Evolutionary conservation across 768 basidiomycete genomes (phyloP).

Genomic region (Thelephora aurantiotincta): DNA sequence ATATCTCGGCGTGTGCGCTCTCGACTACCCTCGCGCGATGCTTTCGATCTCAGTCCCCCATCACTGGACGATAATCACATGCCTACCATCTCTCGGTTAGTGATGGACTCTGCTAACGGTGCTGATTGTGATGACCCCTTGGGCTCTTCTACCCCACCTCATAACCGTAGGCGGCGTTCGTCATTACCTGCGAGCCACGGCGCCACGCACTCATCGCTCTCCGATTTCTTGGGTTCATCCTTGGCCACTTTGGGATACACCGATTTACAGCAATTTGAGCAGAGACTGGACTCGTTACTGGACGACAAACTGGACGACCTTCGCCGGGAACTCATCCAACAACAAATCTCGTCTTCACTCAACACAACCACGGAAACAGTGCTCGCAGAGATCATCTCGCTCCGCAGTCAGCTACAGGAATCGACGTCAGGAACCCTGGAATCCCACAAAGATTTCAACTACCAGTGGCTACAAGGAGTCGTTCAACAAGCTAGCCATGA

Average conservation of each 20-base stretch:
- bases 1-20: slow-evolving; percentile 71
- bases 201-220: slow-evolving; percentile 28
- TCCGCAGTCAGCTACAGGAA: slow-evolving; percentile 52
- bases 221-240: slow-evolving; percentile 13
- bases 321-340: slow-evolving; percentile 22
- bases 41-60: slow-evolving; percentile 48
- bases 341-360: slow-evolving; percentile 13
- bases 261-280: slow-evolving; percentile 47
- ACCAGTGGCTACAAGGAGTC: slow-evolving; percentile 57
- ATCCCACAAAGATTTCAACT: slow-evolving; percentile 65
- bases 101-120: slow-evolving; percentile 39
- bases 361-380: slow-evolving; percentile 41
- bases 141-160: slow-evolving; percentile 17
- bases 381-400: slow-evolving; percentile 49
- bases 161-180: slow-evolving; percentile 14
- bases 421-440: slow-evolving; percentile 49
- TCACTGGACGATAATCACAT: slow-evolving; percentile 70
- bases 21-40: slow-evolving; percentile 58
- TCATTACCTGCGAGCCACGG: slow-evolving; percentile 31
- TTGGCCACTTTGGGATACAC: slow-evolving; percentile 24
- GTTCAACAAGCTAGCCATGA: slow-evolving; percentile 57
- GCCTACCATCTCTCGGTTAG: slow-evolving; percentile 50
- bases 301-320: slow-evolving; percentile 54
- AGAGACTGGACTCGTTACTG: slow-evolving; percentile 44
- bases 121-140: slow-evolving; percentile 26